A percentile compares a stretch with the other conserved stretches of the same genome.
phyloP scores from a whole-genome alignment of 2,329 filamentous ascomycete genomes.

The Cordyceps cateniannulata region DNA sequence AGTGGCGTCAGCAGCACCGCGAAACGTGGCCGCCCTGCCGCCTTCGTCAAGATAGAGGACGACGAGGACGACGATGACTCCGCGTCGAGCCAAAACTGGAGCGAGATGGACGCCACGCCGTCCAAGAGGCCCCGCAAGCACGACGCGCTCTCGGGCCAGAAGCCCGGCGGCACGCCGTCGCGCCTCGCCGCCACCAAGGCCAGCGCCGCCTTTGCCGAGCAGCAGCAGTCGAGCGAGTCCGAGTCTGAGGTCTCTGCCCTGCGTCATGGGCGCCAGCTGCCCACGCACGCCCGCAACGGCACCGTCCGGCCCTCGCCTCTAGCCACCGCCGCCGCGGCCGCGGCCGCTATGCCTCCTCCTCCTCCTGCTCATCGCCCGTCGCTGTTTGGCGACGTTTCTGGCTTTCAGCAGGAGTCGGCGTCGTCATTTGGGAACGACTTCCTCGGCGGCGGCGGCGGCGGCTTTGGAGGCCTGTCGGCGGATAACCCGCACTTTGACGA shows the following conservation, averaged over 20 bases:
- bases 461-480: conserved; percentile 10
- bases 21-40: conserved; percentile 9
- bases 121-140: conserved; percentile 28
- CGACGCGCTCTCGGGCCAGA: conserved; percentile 15
- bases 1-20: conserved; percentile 19
- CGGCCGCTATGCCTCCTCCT: background rate
- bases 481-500: conserved; percentile 15
- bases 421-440: too few relatives aligned
- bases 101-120: conserved; percentile 30
- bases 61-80: conserved; percentile 23
- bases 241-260: background rate
- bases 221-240: conserved; percentile 25
- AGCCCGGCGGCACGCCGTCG: conserved; percentile 20
- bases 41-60: conserved; percentile 14
- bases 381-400: background rate
- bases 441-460: background rate
- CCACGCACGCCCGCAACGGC: background rate
- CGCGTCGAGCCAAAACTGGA: conserved; percentile 21
- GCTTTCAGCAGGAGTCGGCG: background rate
- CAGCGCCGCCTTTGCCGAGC: conserved; percentile 28
- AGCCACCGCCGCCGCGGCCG: conserved; percentile 19
- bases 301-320: background rate
- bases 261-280: background rate
- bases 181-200: conserved; percentile 28
- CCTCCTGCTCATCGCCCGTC: background rate